These are phyloP conservation scores for Ogataea pilisensis DNA, from an alignment of 805 yeast genomes.

Conservation along the genomic window DNA sequence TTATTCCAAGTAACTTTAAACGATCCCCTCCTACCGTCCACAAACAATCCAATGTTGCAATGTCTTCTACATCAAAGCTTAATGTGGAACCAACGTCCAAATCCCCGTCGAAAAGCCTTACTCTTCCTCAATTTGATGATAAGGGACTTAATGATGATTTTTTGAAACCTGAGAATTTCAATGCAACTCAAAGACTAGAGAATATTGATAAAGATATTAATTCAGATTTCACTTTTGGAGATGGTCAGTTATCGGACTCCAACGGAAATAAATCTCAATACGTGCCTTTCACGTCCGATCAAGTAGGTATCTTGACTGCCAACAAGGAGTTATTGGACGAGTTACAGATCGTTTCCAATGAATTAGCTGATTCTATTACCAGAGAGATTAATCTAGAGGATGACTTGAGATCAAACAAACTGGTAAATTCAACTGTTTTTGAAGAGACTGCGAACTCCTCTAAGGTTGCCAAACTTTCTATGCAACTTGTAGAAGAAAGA, in stretches of 20 bases:
- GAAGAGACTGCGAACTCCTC: constrained; percentile 36
- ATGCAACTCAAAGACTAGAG: not conserved
- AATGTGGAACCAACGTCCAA: too few species aligned
- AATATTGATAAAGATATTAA: not conserved
- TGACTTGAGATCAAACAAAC: constrained; percentile 24
- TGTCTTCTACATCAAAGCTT: too few species aligned
- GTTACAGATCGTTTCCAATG: constrained; percentile 63
- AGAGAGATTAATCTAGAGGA: constrained; percentile 63
- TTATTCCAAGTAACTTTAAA: too few species aligned
- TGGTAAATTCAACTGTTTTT: constrained; percentile 16
- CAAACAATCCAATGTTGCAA: too few species aligned
- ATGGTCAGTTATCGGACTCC: not conserved
- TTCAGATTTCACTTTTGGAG: not conserved
- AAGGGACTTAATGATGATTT: too few species aligned
- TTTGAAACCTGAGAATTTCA: too few species aligned
- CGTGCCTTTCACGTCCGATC: constrained; percentile 47
- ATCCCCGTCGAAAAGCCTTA: too few species aligned
- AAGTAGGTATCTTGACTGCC: constrained; percentile 56
- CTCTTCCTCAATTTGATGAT: too few species aligned
- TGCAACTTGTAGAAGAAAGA: constrained; percentile 59
- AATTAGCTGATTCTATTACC: constrained; percentile 66
- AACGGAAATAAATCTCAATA: not conserved
- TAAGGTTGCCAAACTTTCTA: constrained; percentile 49
- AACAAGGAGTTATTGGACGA: constrained; percentile 58
- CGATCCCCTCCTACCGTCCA: too few species aligned